Percentiles rank a stretch among this genome's conserved stretches.
phyloP scores from a whole-genome alignment of 352 stramenopile genomes.

The Aphanomyces cochlioides region DNA sequence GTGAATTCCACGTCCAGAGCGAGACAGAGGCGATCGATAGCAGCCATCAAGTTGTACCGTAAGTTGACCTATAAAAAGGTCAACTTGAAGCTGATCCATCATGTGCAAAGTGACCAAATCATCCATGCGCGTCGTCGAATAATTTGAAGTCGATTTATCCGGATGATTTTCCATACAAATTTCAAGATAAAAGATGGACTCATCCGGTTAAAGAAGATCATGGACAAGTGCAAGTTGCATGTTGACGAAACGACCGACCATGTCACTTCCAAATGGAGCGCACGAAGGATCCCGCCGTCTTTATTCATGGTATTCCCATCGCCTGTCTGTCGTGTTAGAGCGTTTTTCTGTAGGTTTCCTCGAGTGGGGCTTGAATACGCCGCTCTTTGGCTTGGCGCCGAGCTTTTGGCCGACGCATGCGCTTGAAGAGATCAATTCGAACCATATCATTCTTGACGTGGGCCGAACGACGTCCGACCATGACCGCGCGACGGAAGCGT shows the following conservation, averaged over 20 bases:
- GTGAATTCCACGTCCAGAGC: too few species aligned
- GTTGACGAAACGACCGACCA: not conserved
- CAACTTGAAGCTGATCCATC: not conserved
- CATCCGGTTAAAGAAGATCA: too few species aligned
- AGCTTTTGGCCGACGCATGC: constrained; percentile 58
- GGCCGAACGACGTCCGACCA: constrained; percentile 60
- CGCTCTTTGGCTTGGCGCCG: constrained; percentile 44
- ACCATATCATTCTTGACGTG: constrained; percentile 59
- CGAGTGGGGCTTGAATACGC: constrained; percentile 42
- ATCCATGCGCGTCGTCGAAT: too few species aligned
- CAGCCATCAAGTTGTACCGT: too few species aligned
- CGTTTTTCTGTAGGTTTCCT: constrained; percentile 34
- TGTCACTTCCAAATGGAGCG: constrained; percentile 33
- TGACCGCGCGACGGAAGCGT: constrained; percentile 60
- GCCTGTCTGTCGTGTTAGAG: not conserved
- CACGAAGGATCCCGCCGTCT: constrained; percentile 55
- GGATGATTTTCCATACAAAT: too few species aligned
- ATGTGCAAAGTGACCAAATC: not conserved
- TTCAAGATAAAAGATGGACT: too few species aligned
- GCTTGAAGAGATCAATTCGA: constrained; percentile 46
- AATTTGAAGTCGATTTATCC: too few species aligned
- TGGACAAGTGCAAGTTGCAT: not conserved
- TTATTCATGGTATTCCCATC: constrained; percentile 49
- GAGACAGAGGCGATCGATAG: too few species aligned
- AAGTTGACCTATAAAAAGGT: not conserved